These are phyloP conservation scores for Pseudomonodictys pantanalensis DNA, from an alignment of 495 filamentous ascomycete genomes.

Conservation along the genomic window DNA sequence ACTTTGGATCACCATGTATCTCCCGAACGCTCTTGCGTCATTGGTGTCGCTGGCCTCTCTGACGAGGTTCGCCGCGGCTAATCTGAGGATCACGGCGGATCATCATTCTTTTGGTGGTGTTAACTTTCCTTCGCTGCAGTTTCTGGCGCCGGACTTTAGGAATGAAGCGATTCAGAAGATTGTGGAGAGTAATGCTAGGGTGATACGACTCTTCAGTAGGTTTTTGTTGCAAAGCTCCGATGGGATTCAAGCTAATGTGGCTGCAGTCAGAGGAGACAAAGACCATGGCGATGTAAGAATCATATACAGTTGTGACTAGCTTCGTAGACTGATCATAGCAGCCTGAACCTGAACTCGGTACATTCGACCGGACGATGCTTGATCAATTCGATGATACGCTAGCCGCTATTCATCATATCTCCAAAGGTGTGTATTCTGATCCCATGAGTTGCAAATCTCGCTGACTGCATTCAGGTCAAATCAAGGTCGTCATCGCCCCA, in stretches of 20 bases:
- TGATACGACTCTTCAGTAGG: constrained; percentile 31
- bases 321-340: constrained; percentile 11
- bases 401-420: constrained; percentile 27
- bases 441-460: not conserved
- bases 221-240: not conserved
- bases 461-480: constrained; percentile 14
- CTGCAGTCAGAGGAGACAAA: constrained; percentile 8
- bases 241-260: not conserved
- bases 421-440: constrained; percentile 18
- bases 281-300: constrained; percentile 20
- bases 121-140: constrained; percentile 25
- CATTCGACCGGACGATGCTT: constrained; percentile 23
- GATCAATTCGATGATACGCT: constrained; percentile 28
- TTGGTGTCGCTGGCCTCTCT: constrained; percentile 8
- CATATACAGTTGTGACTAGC: not conserved
- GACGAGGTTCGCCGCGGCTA: constrained; percentile 13
- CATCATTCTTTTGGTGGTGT: constrained; percentile 32
- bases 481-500: constrained; percentile 34
- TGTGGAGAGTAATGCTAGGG: constrained; percentile 22
- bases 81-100: constrained; percentile 24
- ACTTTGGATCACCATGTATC: constrained; percentile 26
- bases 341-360: constrained; percentile 23
- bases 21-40: constrained; percentile 13
- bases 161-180: constrained; percentile 20
- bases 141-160: constrained; percentile 12